Evolutionary conservation across 2,329 filamentous ascomycete genomes (phyloP).

Genomic region (Ophiocordyceps unilateralis): DNA sequence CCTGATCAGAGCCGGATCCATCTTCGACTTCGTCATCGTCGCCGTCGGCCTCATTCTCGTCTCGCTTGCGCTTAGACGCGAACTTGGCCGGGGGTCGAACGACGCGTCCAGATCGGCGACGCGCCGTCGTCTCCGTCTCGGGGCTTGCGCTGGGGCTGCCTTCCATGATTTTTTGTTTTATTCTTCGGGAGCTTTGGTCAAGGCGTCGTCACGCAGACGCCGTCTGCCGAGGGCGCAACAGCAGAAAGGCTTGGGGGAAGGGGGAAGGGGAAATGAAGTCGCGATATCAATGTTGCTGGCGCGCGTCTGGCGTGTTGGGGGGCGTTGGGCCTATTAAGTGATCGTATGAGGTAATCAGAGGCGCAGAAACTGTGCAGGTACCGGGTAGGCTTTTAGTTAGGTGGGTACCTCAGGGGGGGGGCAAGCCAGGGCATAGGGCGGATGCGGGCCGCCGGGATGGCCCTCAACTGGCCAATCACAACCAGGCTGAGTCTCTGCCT

Average conservation of each 20-base stretch:
- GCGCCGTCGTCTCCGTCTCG: conserved; percentile 31
- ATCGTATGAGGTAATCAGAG: no score
- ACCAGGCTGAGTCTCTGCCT: no score
- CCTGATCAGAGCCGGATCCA: conserved; percentile 23
- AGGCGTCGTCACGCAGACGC: neutral
- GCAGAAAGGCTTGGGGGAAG: neutral
- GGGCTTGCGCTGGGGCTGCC: conserved; percentile 12
- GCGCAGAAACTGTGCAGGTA: no score
- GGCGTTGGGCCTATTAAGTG: no score
- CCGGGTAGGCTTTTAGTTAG: no score
- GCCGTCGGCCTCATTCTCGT: conserved; percentile 36
- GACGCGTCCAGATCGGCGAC: conserved; percentile 54
- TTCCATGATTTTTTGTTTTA: conserved; percentile 2
- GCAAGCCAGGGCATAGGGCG: no score
- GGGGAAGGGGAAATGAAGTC: no score
- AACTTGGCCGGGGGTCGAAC: conserved; percentile 43
- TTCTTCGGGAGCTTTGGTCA: neutral
- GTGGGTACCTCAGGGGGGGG: no score
- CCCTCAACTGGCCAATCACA: no score
- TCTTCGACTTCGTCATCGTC: conserved; percentile 32
- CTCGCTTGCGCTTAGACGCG: conserved; percentile 34
- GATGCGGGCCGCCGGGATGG: no score
- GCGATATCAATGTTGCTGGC: no score
- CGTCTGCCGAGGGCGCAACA: neutral
- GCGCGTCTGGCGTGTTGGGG: no score